Percentiles rank a stretch among this genome's conserved stretches.
Conservation (phyloP, 148 eudicot genomes). For the Limonium bicolor region DNA sequence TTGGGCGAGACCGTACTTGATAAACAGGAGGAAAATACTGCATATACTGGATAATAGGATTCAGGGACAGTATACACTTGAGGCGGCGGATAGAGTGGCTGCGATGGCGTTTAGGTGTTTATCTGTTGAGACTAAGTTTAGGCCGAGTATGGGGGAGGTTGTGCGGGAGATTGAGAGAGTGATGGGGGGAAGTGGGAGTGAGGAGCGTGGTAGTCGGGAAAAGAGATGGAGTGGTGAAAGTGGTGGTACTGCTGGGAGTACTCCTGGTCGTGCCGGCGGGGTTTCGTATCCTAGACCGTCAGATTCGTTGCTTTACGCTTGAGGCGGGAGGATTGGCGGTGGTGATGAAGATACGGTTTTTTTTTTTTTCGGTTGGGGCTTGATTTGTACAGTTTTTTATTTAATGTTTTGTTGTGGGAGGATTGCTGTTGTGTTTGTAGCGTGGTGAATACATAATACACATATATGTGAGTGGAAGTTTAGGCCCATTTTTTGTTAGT, state of each 20-base stretch:
- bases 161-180: conserved; percentile 54
- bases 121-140: conserved; percentile 45
- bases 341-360: neutral
- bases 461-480: too few relatives aligned
- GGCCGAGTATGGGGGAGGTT: conserved; percentile 61
- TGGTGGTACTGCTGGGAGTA: conserved; percentile 5
- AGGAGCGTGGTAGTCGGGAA: conserved; percentile 10
- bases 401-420: too few relatives aligned
- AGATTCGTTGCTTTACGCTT: conserved; percentile 18
- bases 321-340: too few relatives aligned
- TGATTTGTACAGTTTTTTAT: too few relatives aligned
- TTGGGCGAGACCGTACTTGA: conserved; percentile 73
- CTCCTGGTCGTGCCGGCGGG: neutral
- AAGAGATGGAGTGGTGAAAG: conserved; percentile 32
- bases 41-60: conserved; percentile 61
- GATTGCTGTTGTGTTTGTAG: too few relatives aligned
- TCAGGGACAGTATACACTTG: conserved; percentile 64
- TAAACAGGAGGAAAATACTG: conserved; percentile 44
- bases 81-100: conserved; percentile 39
- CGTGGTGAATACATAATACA: too few relatives aligned
- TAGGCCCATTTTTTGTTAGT: too few relatives aligned
- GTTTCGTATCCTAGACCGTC: conserved; percentile 41
- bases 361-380: neutral
- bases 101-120: conserved; percentile 49
- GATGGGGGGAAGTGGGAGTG: conserved; percentile 20